Percentiles rank a stretch among this genome's conserved stretches.
Evolutionary conservation across 2,329 filamentous ascomycete genomes (phyloP).

Genomic region (Fusarium anthophilum): DNA sequence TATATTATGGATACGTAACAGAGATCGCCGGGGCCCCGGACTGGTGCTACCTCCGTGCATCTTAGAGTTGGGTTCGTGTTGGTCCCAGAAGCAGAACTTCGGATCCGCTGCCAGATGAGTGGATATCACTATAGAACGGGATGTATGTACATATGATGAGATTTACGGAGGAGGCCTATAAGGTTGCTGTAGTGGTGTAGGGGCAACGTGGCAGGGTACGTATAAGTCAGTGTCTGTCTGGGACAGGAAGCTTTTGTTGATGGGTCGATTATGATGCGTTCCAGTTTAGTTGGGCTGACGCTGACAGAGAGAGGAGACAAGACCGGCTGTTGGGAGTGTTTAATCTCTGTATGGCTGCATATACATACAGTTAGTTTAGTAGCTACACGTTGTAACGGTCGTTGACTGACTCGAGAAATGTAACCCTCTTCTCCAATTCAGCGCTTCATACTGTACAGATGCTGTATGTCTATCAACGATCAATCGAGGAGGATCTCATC

Average conservation of each 20-base stretch:
- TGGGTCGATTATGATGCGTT: slow-evolving; percentile 17
- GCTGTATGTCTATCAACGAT: neutral
- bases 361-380: neutral
- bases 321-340: neutral
- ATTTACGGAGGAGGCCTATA: neutral
- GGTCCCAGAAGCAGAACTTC: slow-evolving; percentile 30
- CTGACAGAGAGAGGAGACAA: neutral
- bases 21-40: slow-evolving; percentile 27
- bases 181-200: neutral
- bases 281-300: neutral
- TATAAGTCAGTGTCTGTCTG: neutral
- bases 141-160: neutral
- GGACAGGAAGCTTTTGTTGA: slow-evolving; percentile 2
- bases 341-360: neutral
- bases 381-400: neutral
- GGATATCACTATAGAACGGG: neutral
- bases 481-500: neutral
- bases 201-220: slow-evolving; percentile 11
- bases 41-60: slow-evolving; percentile 6
- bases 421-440: slow-evolving; percentile 1
- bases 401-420: neutral
- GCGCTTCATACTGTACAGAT: neutral
- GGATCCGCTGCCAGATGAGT: slow-evolving; percentile 31
- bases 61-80: slow-evolving; percentile 6
- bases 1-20: neutral